Conservation (phyloP, 768 basidiomycete genomes). For the Suillus clintonianus region DNA sequence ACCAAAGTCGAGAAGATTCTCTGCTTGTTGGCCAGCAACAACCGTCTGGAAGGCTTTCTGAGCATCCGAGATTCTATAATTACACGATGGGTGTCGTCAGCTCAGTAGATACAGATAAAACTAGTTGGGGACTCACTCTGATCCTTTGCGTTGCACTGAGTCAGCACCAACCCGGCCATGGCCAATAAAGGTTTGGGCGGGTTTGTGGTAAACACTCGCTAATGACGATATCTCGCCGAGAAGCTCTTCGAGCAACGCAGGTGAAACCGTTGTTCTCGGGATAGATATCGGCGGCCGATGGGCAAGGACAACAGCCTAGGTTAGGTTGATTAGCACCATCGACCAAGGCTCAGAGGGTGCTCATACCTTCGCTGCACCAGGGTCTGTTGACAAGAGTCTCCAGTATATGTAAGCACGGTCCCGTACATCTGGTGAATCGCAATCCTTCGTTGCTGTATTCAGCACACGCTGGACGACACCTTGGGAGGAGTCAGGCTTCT, state of each 20-base stretch:
- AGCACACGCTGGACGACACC: conserved; percentile 90
- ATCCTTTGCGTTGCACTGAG: conserved; percentile 63
- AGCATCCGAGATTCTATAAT: conserved; percentile 55
- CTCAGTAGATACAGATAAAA: not conserved
- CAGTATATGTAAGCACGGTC: conserved; percentile 99
- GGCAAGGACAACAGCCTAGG: conserved; percentile 82
- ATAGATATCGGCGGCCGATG: conserved; percentile 92
- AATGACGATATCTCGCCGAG: conserved; percentile 86
- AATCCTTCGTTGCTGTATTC: conserved; percentile 94
- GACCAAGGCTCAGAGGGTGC: not conserved
- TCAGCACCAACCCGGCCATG: conserved; percentile 87
- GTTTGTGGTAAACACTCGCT: conserved; percentile 97
- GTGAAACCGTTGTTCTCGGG: conserved; percentile 86
- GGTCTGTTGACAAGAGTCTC: conserved; percentile 92
- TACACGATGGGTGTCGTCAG: not conserved
- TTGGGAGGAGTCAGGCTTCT: conserved; percentile 92
- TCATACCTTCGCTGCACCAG: conserved; percentile 87
- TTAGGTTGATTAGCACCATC: conserved; percentile 4
- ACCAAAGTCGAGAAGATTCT: conserved; percentile 95
- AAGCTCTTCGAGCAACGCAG: conserved; percentile 87
- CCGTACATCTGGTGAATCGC: conserved; percentile 94
- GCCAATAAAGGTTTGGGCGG: conserved; percentile 93
- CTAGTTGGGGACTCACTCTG: conserved; percentile 48
- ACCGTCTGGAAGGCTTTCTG: conserved; percentile 92
- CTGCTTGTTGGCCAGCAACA: conserved; percentile 87